Evolutionary conservation across 2,329 filamentous ascomycete species (phyloP).

Genomic region (Fusarium sp.): DNA sequence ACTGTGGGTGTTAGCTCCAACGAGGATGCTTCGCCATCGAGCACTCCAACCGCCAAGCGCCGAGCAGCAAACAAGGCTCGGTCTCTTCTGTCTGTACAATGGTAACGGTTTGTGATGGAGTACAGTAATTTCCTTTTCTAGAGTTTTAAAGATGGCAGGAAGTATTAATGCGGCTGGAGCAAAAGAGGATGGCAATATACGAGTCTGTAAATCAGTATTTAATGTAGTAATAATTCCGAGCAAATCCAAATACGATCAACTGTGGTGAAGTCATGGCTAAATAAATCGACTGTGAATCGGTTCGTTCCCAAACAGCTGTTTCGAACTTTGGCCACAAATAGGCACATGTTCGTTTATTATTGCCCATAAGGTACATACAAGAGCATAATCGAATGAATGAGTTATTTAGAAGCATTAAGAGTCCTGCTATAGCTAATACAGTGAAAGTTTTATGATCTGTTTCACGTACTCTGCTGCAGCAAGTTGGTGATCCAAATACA

Average conservation of each 20-base stretch:
- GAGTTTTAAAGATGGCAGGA: conserved; percentile 6
- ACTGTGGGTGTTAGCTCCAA: conserved; percentile 37
- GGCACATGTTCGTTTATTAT: too few species aligned
- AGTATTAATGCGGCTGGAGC: background rate
- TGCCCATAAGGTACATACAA: too few species aligned
- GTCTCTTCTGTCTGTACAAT: conserved; percentile 23
- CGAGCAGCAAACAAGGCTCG: conserved; percentile 19
- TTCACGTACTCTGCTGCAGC: too few species aligned
- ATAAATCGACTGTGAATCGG: too few species aligned
- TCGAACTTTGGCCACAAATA: too few species aligned
- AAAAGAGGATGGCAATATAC: conserved; percentile 9
- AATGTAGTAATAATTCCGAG: conserved; percentile 21
- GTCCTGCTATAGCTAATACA: too few species aligned
- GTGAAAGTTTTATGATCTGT: too few species aligned
- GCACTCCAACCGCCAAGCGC: conserved; percentile 5
- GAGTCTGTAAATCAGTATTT: conserved; percentile 22
- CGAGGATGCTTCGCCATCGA: conserved; percentile 18
- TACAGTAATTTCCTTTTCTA: conserved; percentile 7
- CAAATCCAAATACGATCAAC: background rate
- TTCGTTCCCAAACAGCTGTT: too few species aligned
- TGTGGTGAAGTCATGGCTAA: too few species aligned
- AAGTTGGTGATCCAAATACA: too few species aligned
- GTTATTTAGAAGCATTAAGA: too few species aligned
- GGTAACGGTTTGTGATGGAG: conserved; percentile 14
- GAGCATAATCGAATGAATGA: too few species aligned